Evolutionary conservation across 345 rosid species (phyloP).

Genomic region (Eucalyptus paniculata): DNA sequence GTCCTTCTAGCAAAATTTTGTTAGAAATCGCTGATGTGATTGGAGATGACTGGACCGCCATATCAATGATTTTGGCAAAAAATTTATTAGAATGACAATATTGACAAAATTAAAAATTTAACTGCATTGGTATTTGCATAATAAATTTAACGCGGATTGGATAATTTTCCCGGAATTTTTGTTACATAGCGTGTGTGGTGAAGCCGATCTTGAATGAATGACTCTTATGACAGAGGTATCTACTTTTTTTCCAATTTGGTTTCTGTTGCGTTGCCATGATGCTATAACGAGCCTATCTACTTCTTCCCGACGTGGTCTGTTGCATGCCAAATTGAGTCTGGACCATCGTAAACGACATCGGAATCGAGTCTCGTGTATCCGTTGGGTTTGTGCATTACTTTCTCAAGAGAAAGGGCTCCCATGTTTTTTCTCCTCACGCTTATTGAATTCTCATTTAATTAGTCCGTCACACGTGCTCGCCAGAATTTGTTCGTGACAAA

Average conservation of each 20-base stretch:
- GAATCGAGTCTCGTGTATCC: not conserved
- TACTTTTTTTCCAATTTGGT: not conserved
- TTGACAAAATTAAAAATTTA: no score
- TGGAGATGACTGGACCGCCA: no score
- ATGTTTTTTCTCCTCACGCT: not conserved
- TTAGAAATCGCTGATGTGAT: accelerated
- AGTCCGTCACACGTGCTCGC: not conserved
- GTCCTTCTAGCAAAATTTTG: no score
- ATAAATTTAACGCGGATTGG: not conserved
- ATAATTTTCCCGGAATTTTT: no score
- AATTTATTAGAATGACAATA: accelerated
- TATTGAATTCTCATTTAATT: not conserved
- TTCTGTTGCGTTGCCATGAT: not conserved
- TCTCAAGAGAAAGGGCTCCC: not conserved
- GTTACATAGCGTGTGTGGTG: not conserved
- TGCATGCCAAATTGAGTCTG: accelerated
- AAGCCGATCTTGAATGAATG: not conserved
- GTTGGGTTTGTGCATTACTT: not conserved
- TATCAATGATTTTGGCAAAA: no score
- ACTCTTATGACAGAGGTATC: not conserved
- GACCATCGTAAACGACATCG: not conserved
- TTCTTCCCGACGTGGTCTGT: not conserved
- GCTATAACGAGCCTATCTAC: not conserved
- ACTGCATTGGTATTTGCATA: accelerated
- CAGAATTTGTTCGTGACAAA: no score